These are phyloP conservation scores for Thamnidium elegans DNA, from an alignment of 192 early-diverging fungal genomes.

Conservation along the genomic window DNA sequence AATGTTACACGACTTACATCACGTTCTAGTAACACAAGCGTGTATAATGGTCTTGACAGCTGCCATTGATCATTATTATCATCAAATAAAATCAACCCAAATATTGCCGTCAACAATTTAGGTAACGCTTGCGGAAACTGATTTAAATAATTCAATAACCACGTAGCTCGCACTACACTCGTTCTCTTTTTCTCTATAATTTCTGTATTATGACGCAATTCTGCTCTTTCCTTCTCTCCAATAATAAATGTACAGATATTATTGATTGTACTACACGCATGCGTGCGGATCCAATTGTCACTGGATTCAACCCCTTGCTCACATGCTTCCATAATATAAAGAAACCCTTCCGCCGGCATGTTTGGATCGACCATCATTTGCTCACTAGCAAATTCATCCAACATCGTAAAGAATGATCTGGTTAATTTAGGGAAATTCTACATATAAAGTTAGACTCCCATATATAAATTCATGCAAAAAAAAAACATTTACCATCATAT, in stretches of 20 bases:
- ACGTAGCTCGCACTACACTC: neutral
- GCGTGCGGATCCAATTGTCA: conserved; percentile 53
- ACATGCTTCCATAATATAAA: conserved; percentile 68
- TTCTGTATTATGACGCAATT: neutral
- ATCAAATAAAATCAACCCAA: conserved; percentile 78
- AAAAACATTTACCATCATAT: conserved; percentile 58
- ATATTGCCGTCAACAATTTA: conserved; percentile 59
- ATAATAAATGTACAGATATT: conserved; percentile 67
- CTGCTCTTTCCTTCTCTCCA: conserved; percentile 33
- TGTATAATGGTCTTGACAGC: conserved; percentile 75
- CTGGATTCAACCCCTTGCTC: conserved; percentile 66
- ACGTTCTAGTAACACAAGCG: conserved; percentile 70
- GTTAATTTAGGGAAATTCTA: conserved; percentile 62
- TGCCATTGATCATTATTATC: conserved; percentile 82
- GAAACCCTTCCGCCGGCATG: conserved; percentile 54
- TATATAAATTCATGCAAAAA: neutral
- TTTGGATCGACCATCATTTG: conserved; percentile 60
- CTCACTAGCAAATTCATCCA: conserved; percentile 70
- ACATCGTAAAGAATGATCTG: conserved; percentile 54
- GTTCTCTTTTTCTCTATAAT: neutral
- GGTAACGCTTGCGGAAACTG: conserved; percentile 61
- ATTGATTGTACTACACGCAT: conserved; percentile 70
- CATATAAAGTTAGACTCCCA: too few species aligned
- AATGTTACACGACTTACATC: conserved; percentile 36
- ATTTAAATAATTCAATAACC: conserved; percentile 50